Evolutionary conservation across 129 eudicot species (phyloP), one percentile per base, ranked within the genome.

Genomic region (Artemisia annua): DNA sequence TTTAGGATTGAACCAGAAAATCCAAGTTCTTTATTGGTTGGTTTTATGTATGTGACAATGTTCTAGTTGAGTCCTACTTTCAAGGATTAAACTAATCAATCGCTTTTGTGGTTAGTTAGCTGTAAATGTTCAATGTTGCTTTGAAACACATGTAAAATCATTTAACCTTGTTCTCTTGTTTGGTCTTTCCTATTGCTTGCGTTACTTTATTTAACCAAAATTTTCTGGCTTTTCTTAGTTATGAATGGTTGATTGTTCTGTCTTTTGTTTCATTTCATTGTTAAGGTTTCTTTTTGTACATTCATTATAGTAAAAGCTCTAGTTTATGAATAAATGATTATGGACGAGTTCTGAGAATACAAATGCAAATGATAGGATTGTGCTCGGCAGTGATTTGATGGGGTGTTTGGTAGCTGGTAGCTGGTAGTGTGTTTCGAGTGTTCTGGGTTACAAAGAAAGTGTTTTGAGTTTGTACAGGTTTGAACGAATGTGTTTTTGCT

Each of bases 121-220:
- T 64, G 69, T 67, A 67, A 43, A 67, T 49, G 72, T 56, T 56
- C 62, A 56, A n/a, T 17, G 28, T 17, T 56, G 11, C 62, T 15
- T 56, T 56, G 62, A 18, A 39, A 39, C 46, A 39, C 11, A 35
- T 35, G 44, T 6, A 39, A 39, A 39, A 39, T 39, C 11, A 39
- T 39, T 39, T 39, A 39, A 39, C 46, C 46, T 39, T 39, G 46
- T 7, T 39, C 46, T 39, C 46, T 7, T 39, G 46, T 7, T 39
- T 7, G 46, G 2, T 39, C 11, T 39, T 39, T 39, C 9, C 9
- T 39, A 6, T 39, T 39, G 46, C 11, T 39, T 1, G 46, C 35
- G 35, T 30, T 30, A 58, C 63, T 3, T 57, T 13, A 5, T 70
- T 3, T 57, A 18, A 57, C 63, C n/a, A 24, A 60, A 22, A n/a